Evolutionary conservation across 2,329 filamentous ascomycete genomes (phyloP), one percentile per base, ranked within the genome.

Genomic region (Exserohilum turcica): DNA sequence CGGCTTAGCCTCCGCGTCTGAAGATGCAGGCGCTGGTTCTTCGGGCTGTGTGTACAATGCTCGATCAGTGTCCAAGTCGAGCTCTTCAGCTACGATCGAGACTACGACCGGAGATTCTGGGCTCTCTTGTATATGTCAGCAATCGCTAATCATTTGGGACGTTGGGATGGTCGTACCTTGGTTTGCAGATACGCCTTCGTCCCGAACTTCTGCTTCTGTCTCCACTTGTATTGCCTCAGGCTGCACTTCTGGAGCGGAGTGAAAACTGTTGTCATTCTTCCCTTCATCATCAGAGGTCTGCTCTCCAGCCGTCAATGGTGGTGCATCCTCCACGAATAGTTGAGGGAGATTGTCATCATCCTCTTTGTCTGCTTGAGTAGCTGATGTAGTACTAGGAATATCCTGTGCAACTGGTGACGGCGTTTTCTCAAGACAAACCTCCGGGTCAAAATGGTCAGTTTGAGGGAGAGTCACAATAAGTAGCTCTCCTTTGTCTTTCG

Each of bases 241-340:
- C 28, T 60, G 64, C 8, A 55, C 55, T 45, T 69, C 58, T 48
- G 57, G 55, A 8, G 64, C 64, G 3, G 63, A 65, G 19, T 66
- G 55, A 27, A 64, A 68, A 44, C 62, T 70, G 12, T 44, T 43
- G 16, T 70, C 63, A 7, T 65, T 57, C 45, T 64, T 65, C 13
- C 57, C 52, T n/a, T 67, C 63, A 19, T 67, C 63, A 15, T 70
- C 65, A 1, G 64, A 65, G 10, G 16, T 15, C 6, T 42, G n/a
- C 3, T 64, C 52, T 16, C 54, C 42, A 5, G 19, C 49, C 45
- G 24, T 8, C 29, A 15, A n/a, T 31, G 40, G 28, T 5, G 16
- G 32, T 15, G 19, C 15, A 21, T 39, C 37, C 19, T 35, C 24
- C 21, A 21, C 9, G 43, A 27, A 6, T 19, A 32, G 21, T 12